Evolutionary conservation across 371 early-diverging fungal genomes (phyloP), one percentile per base, ranked within the genome.

Genomic region (Syncephalis fuscata): DNA sequence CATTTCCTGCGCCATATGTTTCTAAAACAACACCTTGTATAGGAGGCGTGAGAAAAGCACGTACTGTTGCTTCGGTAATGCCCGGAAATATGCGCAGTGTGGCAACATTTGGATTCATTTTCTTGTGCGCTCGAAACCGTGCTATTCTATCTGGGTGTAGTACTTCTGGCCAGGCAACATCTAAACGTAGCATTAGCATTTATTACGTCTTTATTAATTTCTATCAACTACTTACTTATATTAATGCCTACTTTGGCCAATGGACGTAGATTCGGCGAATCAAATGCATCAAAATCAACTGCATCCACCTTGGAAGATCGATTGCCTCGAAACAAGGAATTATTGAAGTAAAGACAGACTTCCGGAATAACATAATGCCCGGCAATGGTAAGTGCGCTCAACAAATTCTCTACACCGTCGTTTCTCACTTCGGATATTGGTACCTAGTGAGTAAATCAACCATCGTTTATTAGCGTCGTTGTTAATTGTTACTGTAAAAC

Each of bases 281-380:
- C 92, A 61, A 98, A 98, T 1, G 98, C 98, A 48, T 87, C 76
- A 62, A 98, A 92, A 53, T 92, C 88, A 32, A 91, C 81, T 0
- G 98, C 92, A 52, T 90, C 83, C 24, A 86, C 72, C 57, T 98
- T 98, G 32, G 85, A 76, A n/a, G 79, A 73, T 47, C 98, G 73
- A 54, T 95, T 98, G 27, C 96, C 98, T n/a, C 96, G 74, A 58
- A 75, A 94, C 16, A 98, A 70, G 56, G 87, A 88, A 62, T 96
- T 82, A 55, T 78, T 75, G 61, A 98, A 98, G 65, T 88, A 96
- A 10, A 98, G 70, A 10, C 78, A 66, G 5, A 96, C 97, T 63
- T 98, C 97, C 1, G 98, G 96, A 51, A 98, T 95, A 16, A 91
- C 85, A 74, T 88, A 96, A 57, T 98, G 96, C 0, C 96, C 94